These are phyloP conservation scores for Calonectria pteridis DNA, from an alignment of 2,329 filamentous ascomycete species.

Conservation along the genomic window DNA sequence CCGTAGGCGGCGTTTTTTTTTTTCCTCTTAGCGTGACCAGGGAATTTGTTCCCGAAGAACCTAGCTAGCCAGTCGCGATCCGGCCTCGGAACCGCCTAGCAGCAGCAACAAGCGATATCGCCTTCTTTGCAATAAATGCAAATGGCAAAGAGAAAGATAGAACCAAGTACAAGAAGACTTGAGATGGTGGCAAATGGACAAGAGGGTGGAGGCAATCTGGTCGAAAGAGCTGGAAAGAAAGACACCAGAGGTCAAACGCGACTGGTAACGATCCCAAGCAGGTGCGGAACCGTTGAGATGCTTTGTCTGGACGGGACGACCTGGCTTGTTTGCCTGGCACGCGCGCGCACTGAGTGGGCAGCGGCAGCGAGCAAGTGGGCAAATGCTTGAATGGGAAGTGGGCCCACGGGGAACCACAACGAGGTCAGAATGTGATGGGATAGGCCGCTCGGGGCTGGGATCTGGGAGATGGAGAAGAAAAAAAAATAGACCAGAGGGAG, in stretches of 20 bases:
- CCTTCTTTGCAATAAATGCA: background rate
- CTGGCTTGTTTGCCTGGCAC: slow-evolving; percentile 32
- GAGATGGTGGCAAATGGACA: background rate
- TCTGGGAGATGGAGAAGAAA: slow-evolving; percentile 38
- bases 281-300: slow-evolving; percentile 43
- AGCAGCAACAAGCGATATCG: background rate
- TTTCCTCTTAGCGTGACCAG: slow-evolving; percentile 22
- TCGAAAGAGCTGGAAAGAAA: background rate
- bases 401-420: slow-evolving; percentile 46
- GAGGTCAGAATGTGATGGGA: slow-evolving; percentile 34
- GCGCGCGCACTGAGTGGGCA: slow-evolving; percentile 36
- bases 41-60: slow-evolving; percentile 19
- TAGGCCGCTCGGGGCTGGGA: slow-evolving; percentile 43
- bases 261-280: background rate
- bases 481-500: slow-evolving; percentile 40
- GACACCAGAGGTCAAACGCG: slow-evolving; percentile 26
- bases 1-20: slow-evolving; percentile 25
- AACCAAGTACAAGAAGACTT: background rate
- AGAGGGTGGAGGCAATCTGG: background rate
- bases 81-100: slow-evolving; percentile 12
- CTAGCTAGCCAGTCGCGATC: slow-evolving; percentile 16
- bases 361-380: slow-evolving; percentile 38
- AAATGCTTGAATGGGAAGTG: slow-evolving; percentile 42
- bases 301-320: slow-evolving; percentile 25
- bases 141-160: background rate